These are phyloP conservation scores for Scedosporium dehoogii DNA, from an alignment of 2,329 filamentous ascomycete genomes.

Conservation along the genomic window DNA sequence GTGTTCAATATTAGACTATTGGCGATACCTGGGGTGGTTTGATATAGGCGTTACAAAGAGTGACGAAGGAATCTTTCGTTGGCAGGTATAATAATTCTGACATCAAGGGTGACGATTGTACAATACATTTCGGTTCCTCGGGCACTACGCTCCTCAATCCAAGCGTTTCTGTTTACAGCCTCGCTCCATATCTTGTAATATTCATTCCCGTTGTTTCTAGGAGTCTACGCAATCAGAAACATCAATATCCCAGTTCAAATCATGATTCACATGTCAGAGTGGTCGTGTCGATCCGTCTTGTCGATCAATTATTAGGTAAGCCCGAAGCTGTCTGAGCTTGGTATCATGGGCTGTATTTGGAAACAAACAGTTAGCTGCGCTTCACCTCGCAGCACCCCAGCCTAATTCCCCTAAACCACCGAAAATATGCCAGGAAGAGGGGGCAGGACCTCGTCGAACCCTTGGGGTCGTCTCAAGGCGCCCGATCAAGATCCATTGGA, in stretches of 20 bases:
- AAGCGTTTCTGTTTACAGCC: neutral
- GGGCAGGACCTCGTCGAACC: conserved; percentile 32
- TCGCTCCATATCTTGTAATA: neutral
- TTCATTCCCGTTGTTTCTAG: no score
- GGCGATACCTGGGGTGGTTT: neutral
- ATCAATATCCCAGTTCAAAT: no score
- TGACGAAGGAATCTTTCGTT: neutral
- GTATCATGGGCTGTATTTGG: no score
- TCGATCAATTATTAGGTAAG: neutral
- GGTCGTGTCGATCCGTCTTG: neutral
- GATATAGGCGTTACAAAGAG: conserved; percentile 4
- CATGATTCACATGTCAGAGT: neutral
- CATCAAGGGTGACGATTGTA: neutral
- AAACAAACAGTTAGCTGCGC: no score
- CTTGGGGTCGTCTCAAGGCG: conserved; percentile 65
- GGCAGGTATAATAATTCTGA: neutral
- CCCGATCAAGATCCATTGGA: conserved; percentile 69
- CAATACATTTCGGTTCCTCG: neutral
- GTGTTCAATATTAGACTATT: neutral
- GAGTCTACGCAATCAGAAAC: no score
- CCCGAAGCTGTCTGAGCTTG: no score
- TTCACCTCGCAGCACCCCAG: neutral
- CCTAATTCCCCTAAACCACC: neutral
- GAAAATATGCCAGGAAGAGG: conserved; percentile 10
- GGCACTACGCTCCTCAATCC: neutral